Base-by-base conservation (phyloP, 345 rosid species). In the Camelina hispida region DNA sequence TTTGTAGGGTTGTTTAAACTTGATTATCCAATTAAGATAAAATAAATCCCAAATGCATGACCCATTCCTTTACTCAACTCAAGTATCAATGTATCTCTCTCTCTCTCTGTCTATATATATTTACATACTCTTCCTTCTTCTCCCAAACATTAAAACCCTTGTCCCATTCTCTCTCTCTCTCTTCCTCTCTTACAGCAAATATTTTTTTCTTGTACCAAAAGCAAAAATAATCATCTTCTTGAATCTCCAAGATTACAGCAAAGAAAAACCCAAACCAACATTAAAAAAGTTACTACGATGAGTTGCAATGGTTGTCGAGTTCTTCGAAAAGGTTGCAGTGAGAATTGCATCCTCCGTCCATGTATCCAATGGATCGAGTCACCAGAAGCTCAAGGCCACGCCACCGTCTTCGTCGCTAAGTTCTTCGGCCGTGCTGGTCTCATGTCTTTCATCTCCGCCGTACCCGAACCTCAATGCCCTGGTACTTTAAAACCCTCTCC, bases 381-480 rank as follows among this genome's bases (percentile, higher is more conserved):
- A 9, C 70, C 95, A 0, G 88, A 87, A 62, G 87, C 95, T 17
- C 97, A 93, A 66, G 93, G 90, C 18, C 69, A 93, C 81, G 98
- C 98, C 67, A 93, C 98, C 35, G 80, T 90, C 30, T 93, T 90
- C 74, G 91, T 93, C 46, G 93, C 98, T 55, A 89, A 87, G 63
- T 93, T 93, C 85, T 93, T 90, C 59, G 98, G 98, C 74, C 98
- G 98, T 13, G 90, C 95, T 51, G 95, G 90, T 43, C 91, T 93
- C 56, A 80, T 90, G 83, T 87, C 93, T 62, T 90, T 87, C 58
- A 81, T 93, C 61, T 85, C 93, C 77, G 78, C 91, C 66, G 95
- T 87, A 48, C 87, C 97, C 17, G 72, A 78, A 32, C 42, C 77
- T 37, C 97, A 85, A 6, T 82, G 90, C 5, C 86, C 97, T 22